Base-by-base conservation (phyloP, 2,329 filamentous ascomycete genomes). In the Karstenula rhodostoma region DNA sequence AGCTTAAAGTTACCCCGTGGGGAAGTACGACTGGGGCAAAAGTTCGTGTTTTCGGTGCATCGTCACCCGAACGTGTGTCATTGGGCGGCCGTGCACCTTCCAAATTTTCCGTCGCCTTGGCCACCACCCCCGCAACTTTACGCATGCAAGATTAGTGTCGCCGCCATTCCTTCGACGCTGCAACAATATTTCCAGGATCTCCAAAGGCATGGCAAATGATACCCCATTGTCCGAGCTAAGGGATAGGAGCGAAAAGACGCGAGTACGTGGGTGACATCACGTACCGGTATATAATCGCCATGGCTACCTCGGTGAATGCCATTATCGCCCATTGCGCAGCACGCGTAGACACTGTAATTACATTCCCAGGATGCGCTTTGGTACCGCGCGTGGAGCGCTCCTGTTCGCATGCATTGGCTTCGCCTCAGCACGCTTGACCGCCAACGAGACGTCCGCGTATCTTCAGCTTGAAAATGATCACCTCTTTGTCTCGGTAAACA, bases 401-500 rank as follows among this genome's bases (percentile, higher is more conserved):
- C 22, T 40, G 27, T 29, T 51, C 29, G 19, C 33, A 23, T 33
- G 29, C 48, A 51, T 35, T 32, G 48, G 29, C 29, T 12, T 52
- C n/a, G 29, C 25, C 17, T 27, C 32, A 15, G 27, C 58, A n/a
- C 58, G 22, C 5, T 53, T 60, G 6, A 60, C 46, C 22, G 58
- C 58, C 58, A 60, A 60, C 17, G 46, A 60, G 53, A 60, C 52
- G 5, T 60, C 58, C 15, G 27, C 53, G 17, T 60, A 60, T 47
- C 40, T 60, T 7, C 58, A 60, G 10, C 52, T 60, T 6, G 47
- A 60, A n/a, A 60, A 60, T 15, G 58, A 60, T 37, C 42, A 52
- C n/a, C 37, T 60, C 15, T 60, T 60, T 12, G 58, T 60, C 22
- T 62, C 65, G 17, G 60, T 67, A 10, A 32, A 57, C 17, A 67